Evolutionary conservation across 768 basidiomycete species (phyloP).

Genomic region (Mycena olivaceomarginata): DNA sequence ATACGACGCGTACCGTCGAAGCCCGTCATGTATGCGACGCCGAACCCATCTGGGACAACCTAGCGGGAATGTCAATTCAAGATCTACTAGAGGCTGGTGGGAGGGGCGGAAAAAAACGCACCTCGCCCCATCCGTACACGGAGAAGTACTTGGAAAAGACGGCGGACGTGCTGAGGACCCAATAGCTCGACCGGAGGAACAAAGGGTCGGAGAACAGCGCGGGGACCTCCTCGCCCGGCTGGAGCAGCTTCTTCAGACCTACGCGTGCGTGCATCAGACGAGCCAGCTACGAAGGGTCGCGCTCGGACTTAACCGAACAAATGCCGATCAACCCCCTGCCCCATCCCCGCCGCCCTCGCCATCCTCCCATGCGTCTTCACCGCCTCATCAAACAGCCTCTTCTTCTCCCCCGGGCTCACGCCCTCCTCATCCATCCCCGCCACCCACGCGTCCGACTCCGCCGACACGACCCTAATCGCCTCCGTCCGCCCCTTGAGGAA

Average conservation of each 20-base stretch:
- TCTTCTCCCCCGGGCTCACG: conserved; percentile 64
- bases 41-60: conserved; percentile 96
- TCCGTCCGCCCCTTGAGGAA: conserved; percentile 95
- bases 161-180: conserved; percentile 94
- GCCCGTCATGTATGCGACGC: conserved; percentile 96
- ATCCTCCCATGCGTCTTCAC: conserved; percentile 77
- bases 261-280: background rate
- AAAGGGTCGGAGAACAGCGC: conserved; percentile 87
- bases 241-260: conserved; percentile 85
- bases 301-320: conserved; percentile 80
- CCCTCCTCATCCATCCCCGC: conserved; percentile 78
- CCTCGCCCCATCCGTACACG: conserved; percentile 96
- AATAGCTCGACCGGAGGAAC: conserved; percentile 81
- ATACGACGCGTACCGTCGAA: conserved; percentile 62
- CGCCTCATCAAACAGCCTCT: conserved; percentile 75
- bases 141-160: conserved; percentile 91
- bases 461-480: conserved; percentile 90
- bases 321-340: conserved; percentile 91
- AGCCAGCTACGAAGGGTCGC: background rate
- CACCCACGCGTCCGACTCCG: conserved; percentile 88
- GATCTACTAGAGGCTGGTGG: too few species aligned
- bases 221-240: conserved; percentile 78
- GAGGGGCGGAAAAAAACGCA: conserved; percentile 46
- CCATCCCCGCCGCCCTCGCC: conserved; percentile 81
- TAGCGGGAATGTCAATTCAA: conserved; percentile 41